Evolutionary conservation across 2,329 filamentous ascomycete species (phyloP).

Genomic region (Trichoderma sp.): DNA sequence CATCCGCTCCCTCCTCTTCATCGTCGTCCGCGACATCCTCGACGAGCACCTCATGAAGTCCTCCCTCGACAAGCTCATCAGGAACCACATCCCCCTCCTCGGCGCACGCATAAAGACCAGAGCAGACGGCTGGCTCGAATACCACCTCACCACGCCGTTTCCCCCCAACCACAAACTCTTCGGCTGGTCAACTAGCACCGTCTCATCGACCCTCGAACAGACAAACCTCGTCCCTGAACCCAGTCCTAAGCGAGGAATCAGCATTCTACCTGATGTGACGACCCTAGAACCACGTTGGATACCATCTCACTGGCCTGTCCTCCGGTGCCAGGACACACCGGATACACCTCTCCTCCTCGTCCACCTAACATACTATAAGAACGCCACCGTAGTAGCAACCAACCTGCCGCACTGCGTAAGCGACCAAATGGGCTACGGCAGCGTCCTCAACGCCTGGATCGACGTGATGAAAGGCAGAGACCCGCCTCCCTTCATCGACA

Average conservation of each 20-base stretch:
- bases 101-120: conserved; percentile 28
- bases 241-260: background rate
- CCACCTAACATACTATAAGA: conserved; percentile 31
- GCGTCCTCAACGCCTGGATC: conserved; percentile 32
- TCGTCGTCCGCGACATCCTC: conserved; percentile 28
- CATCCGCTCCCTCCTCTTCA: conserved; percentile 30
- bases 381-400: conserved; percentile 31
- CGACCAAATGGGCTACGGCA: conserved; percentile 33
- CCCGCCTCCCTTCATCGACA: conserved; percentile 29
- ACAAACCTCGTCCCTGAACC: background rate
- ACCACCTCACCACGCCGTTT: conserved; percentile 25
- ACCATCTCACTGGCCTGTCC: conserved; percentile 30
- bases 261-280: background rate
- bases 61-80: conserved; percentile 31
- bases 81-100: conserved; percentile 30
- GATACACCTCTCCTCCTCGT: conserved; percentile 32
- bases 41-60: conserved; percentile 23
- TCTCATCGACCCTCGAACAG: background rate
- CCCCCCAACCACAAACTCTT: conserved; percentile 27
- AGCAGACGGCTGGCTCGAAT: conserved; percentile 24
- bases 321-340: conserved; percentile 27
- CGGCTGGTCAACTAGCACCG: conserved; percentile 28
- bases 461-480: conserved; percentile 28
- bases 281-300: conserved; percentile 16
- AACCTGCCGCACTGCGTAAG: conserved; percentile 33